Base-by-base conservation (phyloP, 139 green algal genomes). In the Volvox africanus region DNA sequence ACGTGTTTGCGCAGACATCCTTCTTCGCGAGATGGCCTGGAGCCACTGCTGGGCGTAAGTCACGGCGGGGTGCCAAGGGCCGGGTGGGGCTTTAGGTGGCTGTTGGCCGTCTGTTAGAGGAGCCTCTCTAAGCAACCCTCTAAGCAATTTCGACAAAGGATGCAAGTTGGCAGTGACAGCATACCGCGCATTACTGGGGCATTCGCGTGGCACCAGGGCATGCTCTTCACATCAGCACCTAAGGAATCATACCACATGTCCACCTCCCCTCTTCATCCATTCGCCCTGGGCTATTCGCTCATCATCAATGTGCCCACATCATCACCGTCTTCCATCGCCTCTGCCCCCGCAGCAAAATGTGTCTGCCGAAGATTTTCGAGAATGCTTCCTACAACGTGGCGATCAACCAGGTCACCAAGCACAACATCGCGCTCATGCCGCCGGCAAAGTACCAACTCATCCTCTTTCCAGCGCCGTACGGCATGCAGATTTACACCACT, bases 401-500 rank as follows among this genome's bases (percentile, higher is more conserved):
- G 0, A 69, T 93, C 28, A 1, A 50, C 2, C 20, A 85, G 61
- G 88, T 91, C 61, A 81, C 61, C 12, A 62, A 79, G 55, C 80
- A 92, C 91, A 92, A 93, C 91, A 88, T 93, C 17, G 28, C 61
- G 14, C 20, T 36, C n/a, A 91, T 91, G 33, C 77, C 87, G 24
- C 26, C 76, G 3, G 87, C 61, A 3, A 0, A 13, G 14, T 91
- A 86, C 76, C 1, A 50, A 22, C 61, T 91, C 14, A 26, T 91
- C 33, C 30, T 20, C 33, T 55, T 91, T 11, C 26, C 33, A 1
- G 87, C 87, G 76, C 87, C 75, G 19, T 85, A 33, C 76, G 76
- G 87, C 76, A 91, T 91, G 87, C 16, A 22, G 44, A 86, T 86
- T 35, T 24, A 62, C 32, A 73, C 76, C 0, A 84, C 73, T 6